Evolutionary conservation across 1,284 basidiomycete genomes (phyloP).

Genomic region (Apiotrichum gracile): DNA sequence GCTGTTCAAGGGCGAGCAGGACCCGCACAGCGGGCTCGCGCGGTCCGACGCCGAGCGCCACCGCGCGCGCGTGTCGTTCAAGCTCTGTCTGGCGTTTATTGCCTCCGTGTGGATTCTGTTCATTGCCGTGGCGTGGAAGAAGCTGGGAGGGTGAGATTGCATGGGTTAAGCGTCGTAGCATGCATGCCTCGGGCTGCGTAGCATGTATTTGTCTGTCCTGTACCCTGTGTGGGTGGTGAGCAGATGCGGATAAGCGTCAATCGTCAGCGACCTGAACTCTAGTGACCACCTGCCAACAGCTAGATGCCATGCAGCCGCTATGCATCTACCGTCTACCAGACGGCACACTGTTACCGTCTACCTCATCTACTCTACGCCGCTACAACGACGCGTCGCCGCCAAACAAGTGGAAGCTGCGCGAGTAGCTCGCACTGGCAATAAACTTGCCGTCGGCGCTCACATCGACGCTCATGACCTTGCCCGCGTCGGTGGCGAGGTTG

Average conservation of each 20-base stretch:
- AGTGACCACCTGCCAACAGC: no score
- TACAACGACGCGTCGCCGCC: constrained; percentile 54
- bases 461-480: constrained; percentile 98
- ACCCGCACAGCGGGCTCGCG: constrained; percentile 16
- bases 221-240: no score
- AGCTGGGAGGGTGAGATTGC: constrained; percentile 1
- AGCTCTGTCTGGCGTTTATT: constrained; percentile 49
- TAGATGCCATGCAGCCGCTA: no score
- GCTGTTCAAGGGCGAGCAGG: constrained; percentile 3
- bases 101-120: constrained; percentile 62
- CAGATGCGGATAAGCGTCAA: no score
- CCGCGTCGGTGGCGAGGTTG: constrained; percentile 84
- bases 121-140: constrained; percentile 53
- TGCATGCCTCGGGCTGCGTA: no score
- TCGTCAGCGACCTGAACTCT: no score
- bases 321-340: no score
- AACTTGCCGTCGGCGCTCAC: constrained; percentile 73
- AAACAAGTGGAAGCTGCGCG: constrained; percentile 88
- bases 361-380: no score
- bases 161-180: neutral
- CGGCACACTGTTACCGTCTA: no score
- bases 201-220: no score
- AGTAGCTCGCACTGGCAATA: constrained; percentile 84
- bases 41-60: constrained; percentile 13
- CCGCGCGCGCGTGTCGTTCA: constrained; percentile 19